Conservation (phyloP, 169 alveolate genomes). For the Plasmodium sp. region DNA sequence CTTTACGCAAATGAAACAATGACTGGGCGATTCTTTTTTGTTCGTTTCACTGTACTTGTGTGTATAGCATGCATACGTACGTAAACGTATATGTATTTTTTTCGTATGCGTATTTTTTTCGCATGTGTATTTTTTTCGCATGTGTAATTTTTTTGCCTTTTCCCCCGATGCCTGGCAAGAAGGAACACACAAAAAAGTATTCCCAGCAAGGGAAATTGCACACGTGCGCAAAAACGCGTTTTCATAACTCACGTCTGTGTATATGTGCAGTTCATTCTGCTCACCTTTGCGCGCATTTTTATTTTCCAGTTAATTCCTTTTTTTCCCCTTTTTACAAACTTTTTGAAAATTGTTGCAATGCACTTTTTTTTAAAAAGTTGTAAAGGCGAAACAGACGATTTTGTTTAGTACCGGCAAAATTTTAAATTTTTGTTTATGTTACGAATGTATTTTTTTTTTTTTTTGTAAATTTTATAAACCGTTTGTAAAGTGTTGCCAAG, state of each 20-base stretch:
- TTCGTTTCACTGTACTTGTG: background rate
- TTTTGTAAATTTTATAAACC: background rate
- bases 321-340: background rate
- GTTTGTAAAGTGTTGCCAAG: background rate
- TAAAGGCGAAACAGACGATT: background rate
- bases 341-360: slow-evolving; percentile 3
- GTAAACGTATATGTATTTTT: background rate
- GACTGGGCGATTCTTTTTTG: background rate
- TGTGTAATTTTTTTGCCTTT: slow-evolving; percentile 1
- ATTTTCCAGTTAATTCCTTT: background rate
- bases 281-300: slow-evolving; percentile 4
- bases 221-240: background rate
- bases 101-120: background rate
- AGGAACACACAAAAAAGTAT: background rate
- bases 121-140: background rate
- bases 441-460: background rate
- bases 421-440: background rate
- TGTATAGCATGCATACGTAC: slow-evolving; percentile 1
- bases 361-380: slow-evolving; percentile 1
- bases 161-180: background rate
- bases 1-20: background rate
- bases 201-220: background rate
- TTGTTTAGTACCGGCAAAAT: background rate
- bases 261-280: background rate
- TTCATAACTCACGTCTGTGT: background rate